Evolutionary conservation across 2,329 filamentous ascomycete species (phyloP).

Genomic region (Cryphonectria parasitica): DNA sequence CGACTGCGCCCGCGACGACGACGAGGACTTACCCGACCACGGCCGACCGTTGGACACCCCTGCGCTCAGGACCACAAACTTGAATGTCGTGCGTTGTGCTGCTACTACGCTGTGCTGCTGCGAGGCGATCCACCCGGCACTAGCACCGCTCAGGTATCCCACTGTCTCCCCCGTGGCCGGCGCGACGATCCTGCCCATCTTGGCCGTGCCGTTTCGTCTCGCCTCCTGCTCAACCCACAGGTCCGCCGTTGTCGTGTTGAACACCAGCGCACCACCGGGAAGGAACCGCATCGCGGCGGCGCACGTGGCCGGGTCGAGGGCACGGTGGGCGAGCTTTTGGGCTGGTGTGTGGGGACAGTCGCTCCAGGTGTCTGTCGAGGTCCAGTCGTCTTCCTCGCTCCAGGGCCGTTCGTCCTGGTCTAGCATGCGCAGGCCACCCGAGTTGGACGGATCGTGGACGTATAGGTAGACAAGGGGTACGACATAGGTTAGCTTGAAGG

Average conservation of each 20-base stretch:
- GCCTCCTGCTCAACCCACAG: not conserved
- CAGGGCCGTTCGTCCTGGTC: not conserved
- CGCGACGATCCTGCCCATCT: constrained; percentile 4
- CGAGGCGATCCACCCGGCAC: not conserved
- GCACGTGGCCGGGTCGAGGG: constrained; percentile 3
- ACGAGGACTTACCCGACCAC: not conserved
- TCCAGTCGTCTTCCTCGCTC: not conserved
- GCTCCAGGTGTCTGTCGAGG: not conserved
- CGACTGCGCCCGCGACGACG: too few relatives aligned
- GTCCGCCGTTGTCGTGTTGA: constrained; percentile 13
- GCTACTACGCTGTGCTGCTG: not conserved
- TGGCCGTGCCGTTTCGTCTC: not conserved
- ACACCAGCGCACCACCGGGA: not conserved
- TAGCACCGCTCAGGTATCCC: not conserved
- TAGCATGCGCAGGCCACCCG: not conserved
- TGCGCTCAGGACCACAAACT: constrained; percentile 3
- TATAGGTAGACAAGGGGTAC: constrained; percentile 4
- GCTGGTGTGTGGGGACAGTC: not conserved
- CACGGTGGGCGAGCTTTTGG: constrained; percentile 4
- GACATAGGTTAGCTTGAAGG: not conserved
- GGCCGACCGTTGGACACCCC: not conserved
- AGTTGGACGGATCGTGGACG: not conserved
- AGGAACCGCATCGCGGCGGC: not conserved
- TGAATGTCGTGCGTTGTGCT: not conserved
- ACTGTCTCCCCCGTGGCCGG: constrained; percentile 3